Percentiles rank a stretch among this genome's conserved stretches.
These are phyloP conservation scores for Aspergillus asperescens DNA, from an alignment of 495 filamentous ascomycete species.

Conservation along the genomic window DNA sequence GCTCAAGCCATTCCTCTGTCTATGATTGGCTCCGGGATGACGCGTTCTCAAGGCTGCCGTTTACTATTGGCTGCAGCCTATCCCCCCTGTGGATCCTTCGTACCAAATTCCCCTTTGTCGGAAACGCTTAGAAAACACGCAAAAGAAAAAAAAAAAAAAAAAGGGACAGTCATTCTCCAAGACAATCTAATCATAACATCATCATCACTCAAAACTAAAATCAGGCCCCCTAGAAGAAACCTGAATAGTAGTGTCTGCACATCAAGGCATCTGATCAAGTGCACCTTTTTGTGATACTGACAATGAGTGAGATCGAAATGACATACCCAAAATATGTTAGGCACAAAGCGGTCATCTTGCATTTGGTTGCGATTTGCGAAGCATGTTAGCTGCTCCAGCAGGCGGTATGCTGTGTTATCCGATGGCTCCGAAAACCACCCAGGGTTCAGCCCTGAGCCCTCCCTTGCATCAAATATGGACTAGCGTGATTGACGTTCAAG, in stretches of 20 bases:
- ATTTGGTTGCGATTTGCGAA: slow-evolving; percentile 5
- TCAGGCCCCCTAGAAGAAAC: too few species aligned
- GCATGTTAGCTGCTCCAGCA: slow-evolving; percentile 8
- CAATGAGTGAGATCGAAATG: slow-evolving; percentile 18
- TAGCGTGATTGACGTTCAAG: slow-evolving; percentile 16
- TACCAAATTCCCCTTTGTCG: slow-evolving; percentile 26
- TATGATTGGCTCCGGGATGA: slow-evolving; percentile 33
- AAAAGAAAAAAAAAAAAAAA: slow-evolving; percentile 17
- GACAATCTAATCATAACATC: slow-evolving; percentile 3
- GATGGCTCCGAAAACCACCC: slow-evolving; percentile 25
- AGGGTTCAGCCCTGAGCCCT: slow-evolving; percentile 29
- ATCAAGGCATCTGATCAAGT: neutral
- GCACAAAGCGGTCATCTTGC: slow-evolving; percentile 6
- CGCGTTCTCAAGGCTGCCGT: slow-evolving; percentile 22
- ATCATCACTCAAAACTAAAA: neutral
- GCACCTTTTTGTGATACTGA: slow-evolving; percentile 11
- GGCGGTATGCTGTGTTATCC: slow-evolving; percentile 14
- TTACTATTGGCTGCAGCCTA: slow-evolving; percentile 16
- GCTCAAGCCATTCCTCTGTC: slow-evolving; percentile 28
- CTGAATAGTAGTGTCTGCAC: neutral
- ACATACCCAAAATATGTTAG: slow-evolving; percentile 22
- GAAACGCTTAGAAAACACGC: slow-evolving; percentile 19
- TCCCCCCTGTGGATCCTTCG: slow-evolving; percentile 16
- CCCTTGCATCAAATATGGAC: slow-evolving; percentile 22
- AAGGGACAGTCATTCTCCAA: neutral